Evolutionary conservation across 371 early-diverging fungal species (phyloP).

Genomic region (Funneliformis caledonium): DNA sequence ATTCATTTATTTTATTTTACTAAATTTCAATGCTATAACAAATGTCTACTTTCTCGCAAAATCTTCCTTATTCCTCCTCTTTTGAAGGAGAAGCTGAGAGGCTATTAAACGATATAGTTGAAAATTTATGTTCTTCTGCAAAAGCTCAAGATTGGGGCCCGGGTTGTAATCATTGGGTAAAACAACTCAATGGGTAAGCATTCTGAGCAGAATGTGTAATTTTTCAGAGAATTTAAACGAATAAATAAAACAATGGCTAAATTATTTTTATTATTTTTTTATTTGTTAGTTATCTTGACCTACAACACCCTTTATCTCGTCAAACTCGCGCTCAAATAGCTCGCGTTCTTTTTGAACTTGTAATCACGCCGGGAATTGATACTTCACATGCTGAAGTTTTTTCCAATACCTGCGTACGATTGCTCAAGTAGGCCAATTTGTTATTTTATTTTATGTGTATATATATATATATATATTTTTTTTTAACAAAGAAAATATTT

Average conservation of each 20-base stretch:
- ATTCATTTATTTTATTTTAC: neutral
- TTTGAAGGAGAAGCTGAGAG: slow-evolving; percentile 29
- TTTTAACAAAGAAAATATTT: neutral
- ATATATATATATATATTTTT: neutral
- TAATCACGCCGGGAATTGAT: slow-evolving; percentile 68
- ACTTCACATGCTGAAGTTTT: slow-evolving; percentile 61
- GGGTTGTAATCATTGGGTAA: slow-evolving; percentile 63
- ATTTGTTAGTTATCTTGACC: slow-evolving; percentile 60
- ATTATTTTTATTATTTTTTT: neutral
- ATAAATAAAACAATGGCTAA: neutral
- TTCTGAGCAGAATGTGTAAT: neutral
- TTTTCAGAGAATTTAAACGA: neutral
- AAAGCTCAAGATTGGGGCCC: slow-evolving; percentile 65
- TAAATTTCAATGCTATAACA: neutral
- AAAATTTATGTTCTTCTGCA: slow-evolving; percentile 29
- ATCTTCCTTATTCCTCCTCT: slow-evolving; percentile 33
- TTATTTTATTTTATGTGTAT: neutral
- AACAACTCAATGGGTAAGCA: slow-evolving; percentile 59
- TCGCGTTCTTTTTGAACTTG: slow-evolving; percentile 60
- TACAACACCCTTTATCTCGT: slow-evolving; percentile 66
- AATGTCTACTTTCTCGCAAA: slow-evolving; percentile 32
- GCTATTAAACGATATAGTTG: slow-evolving; percentile 26
- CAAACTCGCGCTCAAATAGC: slow-evolving; percentile 65
- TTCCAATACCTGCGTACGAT: slow-evolving; percentile 55
- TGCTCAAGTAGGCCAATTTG: slow-evolving; percentile 60